A percentile compares a stretch with the other conserved stretches of the same genome.
Conservation (phyloP, 2,329 filamentous ascomycete species). For the Exophiala lecanii-corni region DNA sequence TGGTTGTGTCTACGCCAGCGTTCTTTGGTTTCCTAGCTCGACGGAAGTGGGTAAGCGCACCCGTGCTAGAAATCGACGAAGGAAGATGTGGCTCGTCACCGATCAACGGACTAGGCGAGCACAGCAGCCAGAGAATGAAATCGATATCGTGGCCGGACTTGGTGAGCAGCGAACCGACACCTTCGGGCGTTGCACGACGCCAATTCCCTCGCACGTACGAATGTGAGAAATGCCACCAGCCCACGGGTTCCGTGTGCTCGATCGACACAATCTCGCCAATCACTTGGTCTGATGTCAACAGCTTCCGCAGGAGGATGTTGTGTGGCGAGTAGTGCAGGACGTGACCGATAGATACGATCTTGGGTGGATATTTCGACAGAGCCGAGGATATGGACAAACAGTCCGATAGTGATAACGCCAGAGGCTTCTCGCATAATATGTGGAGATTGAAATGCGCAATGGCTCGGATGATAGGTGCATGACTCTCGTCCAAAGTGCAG, state of each 20-base stretch:
- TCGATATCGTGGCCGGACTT: constrained; percentile 98
- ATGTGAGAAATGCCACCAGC: constrained; percentile 93
- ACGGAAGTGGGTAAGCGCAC: constrained; percentile 73
- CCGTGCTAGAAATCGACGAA: constrained; percentile 67
- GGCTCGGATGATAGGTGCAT: constrained; percentile 72
- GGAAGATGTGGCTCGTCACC: constrained; percentile 63
- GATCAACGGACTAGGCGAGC: constrained; percentile 56
- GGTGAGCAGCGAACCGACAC: constrained; percentile 75
- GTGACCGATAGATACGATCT: constrained; percentile 85
- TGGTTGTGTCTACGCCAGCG: constrained; percentile 70
- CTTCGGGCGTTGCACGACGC: constrained; percentile 69
- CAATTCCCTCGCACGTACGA: constrained; percentile 91
- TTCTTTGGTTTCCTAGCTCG: constrained; percentile 67
- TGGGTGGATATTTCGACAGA: constrained; percentile 27
- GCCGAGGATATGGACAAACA: constrained; percentile 54
- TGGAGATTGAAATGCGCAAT: constrained; percentile 68
- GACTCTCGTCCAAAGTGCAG: constrained; percentile 81
- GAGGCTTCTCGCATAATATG: constrained; percentile 91
- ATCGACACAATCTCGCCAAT: constrained; percentile 83
- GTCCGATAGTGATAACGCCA: constrained; percentile 73
- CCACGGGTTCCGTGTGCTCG: constrained; percentile 89
- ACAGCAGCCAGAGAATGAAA: constrained; percentile 84
- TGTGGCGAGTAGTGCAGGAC: constrained; percentile 91
- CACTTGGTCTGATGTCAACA: constrained; percentile 68
- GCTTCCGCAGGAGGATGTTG: constrained; percentile 75